Evolutionary conservation across 1,139 yeast genomes (phyloP), one percentile per base, ranked within the genome.

Genomic region (Candida frijolesensis): DNA sequence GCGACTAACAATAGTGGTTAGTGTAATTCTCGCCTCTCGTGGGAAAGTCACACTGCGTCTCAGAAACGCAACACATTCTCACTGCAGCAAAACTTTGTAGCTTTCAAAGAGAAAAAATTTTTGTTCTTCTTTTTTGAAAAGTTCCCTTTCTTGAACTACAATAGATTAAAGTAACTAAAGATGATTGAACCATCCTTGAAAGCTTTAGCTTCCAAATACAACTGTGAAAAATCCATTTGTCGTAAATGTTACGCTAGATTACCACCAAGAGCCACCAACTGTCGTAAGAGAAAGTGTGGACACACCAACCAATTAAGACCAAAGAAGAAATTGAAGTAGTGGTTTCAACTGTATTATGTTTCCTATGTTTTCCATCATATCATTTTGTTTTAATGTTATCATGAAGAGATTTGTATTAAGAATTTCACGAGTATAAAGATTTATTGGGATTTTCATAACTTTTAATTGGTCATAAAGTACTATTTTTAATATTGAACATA

Each of bases 271-370:
- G 99, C 99, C 70, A 94, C 98, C 82, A 94, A 94, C 97, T 94
- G 99, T 87, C 91, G 99, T 86, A 94, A 94, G 98, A 91, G 97
- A 90, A 94, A 94, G 87, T 94, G 99, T 82, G 99, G 99, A 74
- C 99, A 94, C 96, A 85, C 97, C 79, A 94, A 94, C 86, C 99
- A 94, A 85, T 89, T 94, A 81, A 91, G 98, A 86, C 97, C 97
- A 83, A 92, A 92, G 96, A 94, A 94, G 96, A 94, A 94, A 91
- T 88, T 91, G 80, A 92, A 92, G 86, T 92, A 83, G 81, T 76
- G 80, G 49, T 38, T 42, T 34, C 29, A 37, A 15, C 32, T 34
- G 12, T 43, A 25, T 34, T 43, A 29, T 39, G 12, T 22, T 10
- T 18, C 12, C 34, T 41, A 35, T 34, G 39, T 47, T 39, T 47